Evolutionary conservation across 2,329 filamentous ascomycete genomes (phyloP).

Genomic region (Fusarium tanahbumbuense): DNA sequence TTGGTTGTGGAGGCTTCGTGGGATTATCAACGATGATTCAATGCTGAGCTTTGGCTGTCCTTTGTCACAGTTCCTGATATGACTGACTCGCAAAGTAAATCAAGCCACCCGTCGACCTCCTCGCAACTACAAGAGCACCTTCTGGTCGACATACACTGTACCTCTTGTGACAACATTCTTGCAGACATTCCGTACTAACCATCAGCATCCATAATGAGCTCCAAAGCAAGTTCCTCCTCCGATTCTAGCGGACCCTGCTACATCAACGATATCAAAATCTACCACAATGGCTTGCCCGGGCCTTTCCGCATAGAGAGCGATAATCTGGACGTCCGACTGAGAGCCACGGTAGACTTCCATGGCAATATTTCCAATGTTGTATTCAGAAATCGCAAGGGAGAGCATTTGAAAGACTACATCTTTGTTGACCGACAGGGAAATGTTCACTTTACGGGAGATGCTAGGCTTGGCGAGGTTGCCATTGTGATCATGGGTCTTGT

Average conservation of each 20-base stretch:
- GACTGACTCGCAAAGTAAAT: neutral
- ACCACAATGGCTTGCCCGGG: neutral
- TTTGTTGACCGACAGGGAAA: neutral
- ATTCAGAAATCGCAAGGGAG: neutral
- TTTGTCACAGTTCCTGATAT: neutral
- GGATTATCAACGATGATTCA: accelerated
- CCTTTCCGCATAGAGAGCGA: neutral
- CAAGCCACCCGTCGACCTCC: neutral
- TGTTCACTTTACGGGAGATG: neutral
- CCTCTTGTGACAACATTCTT: too few species aligned
- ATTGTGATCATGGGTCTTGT: neutral
- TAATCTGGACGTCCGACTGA: neutral
- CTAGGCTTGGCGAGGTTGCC: neutral
- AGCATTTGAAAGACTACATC: neutral
- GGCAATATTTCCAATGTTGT: neutral
- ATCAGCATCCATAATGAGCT: neutral
- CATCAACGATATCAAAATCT: neutral
- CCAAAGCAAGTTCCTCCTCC: neutral
- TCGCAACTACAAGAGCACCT: neutral
- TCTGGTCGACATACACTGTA: too few species aligned
- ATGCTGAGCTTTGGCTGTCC: neutral
- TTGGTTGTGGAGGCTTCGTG: neutral
- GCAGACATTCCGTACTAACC: too few species aligned
- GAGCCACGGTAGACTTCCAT: neutral
- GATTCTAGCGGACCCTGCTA: neutral